phyloP scores from a whole-genome alignment of 2,329 filamentous ascomycete species.

The Aspergillus glaucus region DNA sequence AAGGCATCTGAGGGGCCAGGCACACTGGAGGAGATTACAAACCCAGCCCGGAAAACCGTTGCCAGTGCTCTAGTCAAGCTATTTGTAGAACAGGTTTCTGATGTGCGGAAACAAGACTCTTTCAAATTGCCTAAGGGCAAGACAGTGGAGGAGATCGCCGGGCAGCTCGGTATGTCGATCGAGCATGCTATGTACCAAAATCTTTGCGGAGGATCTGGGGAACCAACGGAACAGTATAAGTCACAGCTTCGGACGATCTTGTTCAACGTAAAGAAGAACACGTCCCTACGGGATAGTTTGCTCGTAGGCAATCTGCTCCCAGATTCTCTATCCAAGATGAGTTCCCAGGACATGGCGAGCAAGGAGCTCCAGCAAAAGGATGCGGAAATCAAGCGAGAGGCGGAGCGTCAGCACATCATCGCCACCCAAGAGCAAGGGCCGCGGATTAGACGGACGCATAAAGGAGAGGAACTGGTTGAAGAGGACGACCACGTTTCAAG shows the following conservation, averaged over 20 bases:
- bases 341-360: constrained; percentile 81
- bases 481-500: constrained; percentile 54
- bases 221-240: constrained; percentile 51
- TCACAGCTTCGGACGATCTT: constrained; percentile 67
- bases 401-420: constrained; percentile 65
- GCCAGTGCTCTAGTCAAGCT: constrained; percentile 66
- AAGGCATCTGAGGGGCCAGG: constrained; percentile 26
- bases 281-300: constrained; percentile 67
- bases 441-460: constrained; percentile 82
- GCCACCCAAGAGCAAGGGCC: constrained; percentile 64
- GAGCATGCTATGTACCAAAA: constrained; percentile 62
- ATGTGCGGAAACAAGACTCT: constrained; percentile 59
- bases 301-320: constrained; percentile 67
- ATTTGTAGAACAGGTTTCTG: constrained; percentile 59
- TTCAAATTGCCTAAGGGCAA: constrained; percentile 59
- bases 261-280: constrained; percentile 85
- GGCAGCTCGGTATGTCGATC: constrained; percentile 68
- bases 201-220: constrained; percentile 45
- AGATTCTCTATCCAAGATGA: constrained; percentile 78
- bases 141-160: constrained; percentile 58
- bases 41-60: constrained; percentile 58
- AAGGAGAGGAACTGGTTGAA: constrained; percentile 86
- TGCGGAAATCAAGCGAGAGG: constrained; percentile 49
- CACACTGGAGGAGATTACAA: constrained; percentile 49
- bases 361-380: constrained; percentile 70